A percentile compares a stretch with the other conserved stretches of the same genome.
Conservation (phyloP, 305 asterid genomes). For the Solanum aculeatissimum region DNA sequence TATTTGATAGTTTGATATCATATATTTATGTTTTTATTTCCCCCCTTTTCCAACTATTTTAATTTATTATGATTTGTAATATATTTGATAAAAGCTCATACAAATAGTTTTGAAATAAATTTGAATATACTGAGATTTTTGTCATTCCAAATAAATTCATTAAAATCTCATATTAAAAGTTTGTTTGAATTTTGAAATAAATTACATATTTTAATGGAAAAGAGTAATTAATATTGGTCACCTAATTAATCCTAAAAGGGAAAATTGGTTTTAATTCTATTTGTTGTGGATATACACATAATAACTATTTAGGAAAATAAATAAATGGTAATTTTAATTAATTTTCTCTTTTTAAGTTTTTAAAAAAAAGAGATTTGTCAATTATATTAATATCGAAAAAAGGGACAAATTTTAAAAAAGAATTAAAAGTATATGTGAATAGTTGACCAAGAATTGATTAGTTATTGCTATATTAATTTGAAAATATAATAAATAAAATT, state of each 20-base stretch:
- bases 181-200: neutral
- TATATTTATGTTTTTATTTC: neutral
- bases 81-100: neutral
- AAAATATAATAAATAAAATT: no score
- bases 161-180: neutral
- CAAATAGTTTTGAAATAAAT: neutral
- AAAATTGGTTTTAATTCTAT: neutral
- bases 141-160: neutral
- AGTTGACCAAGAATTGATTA: no score
- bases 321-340: neutral
- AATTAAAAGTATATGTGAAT: no score
- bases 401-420: neutral
- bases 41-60: neutral
- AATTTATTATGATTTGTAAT: neutral
- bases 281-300: neutral
- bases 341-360: neutral
- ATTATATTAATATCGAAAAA: neutral
- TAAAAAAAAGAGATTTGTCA: neutral
- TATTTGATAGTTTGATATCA: neutral
- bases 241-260: neutral
- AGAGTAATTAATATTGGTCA: neutral
- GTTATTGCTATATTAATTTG: no score
- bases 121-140: neutral
- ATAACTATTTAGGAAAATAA: neutral
- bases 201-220: neutral